phyloP scores from a whole-genome alignment of 176 grass and related monocot genomes.

The Phoenix dactylifera region DNA sequence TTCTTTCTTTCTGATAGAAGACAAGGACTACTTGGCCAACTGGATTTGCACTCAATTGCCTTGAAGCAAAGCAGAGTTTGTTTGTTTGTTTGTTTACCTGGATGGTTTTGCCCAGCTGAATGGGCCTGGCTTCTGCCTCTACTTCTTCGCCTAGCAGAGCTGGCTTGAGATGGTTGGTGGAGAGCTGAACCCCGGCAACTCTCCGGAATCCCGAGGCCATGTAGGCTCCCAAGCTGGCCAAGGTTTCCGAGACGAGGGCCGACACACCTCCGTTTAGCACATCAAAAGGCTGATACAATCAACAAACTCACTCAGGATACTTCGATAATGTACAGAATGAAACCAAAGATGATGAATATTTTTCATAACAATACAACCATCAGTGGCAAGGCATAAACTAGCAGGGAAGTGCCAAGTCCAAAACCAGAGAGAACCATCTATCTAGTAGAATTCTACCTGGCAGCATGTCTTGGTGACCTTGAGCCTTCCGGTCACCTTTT shows the following conservation, averaged over 20 bases:
- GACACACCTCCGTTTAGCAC: slow-evolving; percentile 72
- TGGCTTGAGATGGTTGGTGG: slow-evolving; percentile 63
- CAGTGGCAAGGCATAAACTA: no score
- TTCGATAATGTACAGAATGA: neutral
- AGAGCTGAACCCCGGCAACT: slow-evolving; percentile 69
- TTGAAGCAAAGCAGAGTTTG: no score
- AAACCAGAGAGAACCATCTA: no score
- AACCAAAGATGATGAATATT: neutral
- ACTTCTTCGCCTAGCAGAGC: slow-evolving; percentile 56
- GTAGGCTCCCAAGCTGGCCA: slow-evolving; percentile 60
- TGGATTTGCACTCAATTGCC: no score
- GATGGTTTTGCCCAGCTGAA: slow-evolving; percentile 55
- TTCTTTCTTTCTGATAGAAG: no score
- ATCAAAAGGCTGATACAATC: slow-evolving; percentile 45
- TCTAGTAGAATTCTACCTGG: slow-evolving; percentile 27
- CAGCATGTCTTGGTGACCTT: slow-evolving; percentile 67
- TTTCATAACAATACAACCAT: no score
- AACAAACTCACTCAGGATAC: neutral
- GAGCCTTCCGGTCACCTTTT: slow-evolving; percentile 55
- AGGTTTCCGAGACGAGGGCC: slow-evolving; percentile 59
- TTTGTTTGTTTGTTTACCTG: slow-evolving; percentile 28
- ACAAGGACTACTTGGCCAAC: no score
- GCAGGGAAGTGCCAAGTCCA: no score
- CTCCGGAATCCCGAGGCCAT: slow-evolving; percentile 38
- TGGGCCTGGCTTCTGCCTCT: slow-evolving; percentile 37